Evolutionary conservation across 192 early-diverging fungal genomes (phyloP).

Genomic region (Coemansia sp.): DNA sequence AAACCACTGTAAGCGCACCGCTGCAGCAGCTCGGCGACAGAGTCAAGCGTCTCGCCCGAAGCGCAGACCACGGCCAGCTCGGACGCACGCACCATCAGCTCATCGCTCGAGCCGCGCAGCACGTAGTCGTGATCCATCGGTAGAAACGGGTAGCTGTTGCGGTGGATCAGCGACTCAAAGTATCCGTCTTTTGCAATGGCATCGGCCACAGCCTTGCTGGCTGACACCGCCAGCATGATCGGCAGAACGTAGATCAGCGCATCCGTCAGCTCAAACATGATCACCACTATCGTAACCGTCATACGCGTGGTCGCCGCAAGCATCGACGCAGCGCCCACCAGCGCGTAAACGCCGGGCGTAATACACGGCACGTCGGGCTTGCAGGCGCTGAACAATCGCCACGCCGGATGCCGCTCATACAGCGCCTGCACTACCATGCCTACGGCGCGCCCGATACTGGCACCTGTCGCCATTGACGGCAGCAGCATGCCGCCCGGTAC

Average conservation of each 20-base stretch:
- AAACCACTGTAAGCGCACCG: slow-evolving; percentile 67
- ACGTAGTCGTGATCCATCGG: slow-evolving; percentile 62
- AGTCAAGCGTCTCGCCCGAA: slow-evolving; percentile 52
- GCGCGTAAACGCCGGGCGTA: slow-evolving; percentile 83
- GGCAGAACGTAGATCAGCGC: slow-evolving; percentile 94
- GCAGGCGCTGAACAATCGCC: slow-evolving; percentile 67
- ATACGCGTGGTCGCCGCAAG: slow-evolving; percentile 88
- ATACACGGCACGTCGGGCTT: slow-evolving; percentile 78
- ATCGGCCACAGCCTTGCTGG: slow-evolving; percentile 58
- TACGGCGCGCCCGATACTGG: slow-evolving; percentile 88
- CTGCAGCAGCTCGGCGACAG: slow-evolving; percentile 47
- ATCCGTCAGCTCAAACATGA: slow-evolving; percentile 99
- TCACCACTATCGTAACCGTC: slow-evolving; percentile 90
- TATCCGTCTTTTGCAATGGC: slow-evolving; percentile 55
- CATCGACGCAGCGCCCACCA: slow-evolving; percentile 81
- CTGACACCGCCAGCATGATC: slow-evolving; percentile 75
- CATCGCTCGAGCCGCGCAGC: slow-evolving; percentile 55
- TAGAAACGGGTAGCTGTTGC: slow-evolving; percentile 70
- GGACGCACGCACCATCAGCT: slow-evolving; percentile 65
- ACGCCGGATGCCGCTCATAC: slow-evolving; percentile 57
- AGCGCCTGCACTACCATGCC: slow-evolving; percentile 78
- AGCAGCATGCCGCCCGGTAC: slow-evolving; percentile 84
- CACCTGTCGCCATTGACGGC: slow-evolving; percentile 88
- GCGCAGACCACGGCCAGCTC: slow-evolving; percentile 60
- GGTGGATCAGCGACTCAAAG: slow-evolving; percentile 57